Evolutionary conservation across 768 basidiomycete genomes (phyloP).

Genomic region (Crucibulum laeve): DNA sequence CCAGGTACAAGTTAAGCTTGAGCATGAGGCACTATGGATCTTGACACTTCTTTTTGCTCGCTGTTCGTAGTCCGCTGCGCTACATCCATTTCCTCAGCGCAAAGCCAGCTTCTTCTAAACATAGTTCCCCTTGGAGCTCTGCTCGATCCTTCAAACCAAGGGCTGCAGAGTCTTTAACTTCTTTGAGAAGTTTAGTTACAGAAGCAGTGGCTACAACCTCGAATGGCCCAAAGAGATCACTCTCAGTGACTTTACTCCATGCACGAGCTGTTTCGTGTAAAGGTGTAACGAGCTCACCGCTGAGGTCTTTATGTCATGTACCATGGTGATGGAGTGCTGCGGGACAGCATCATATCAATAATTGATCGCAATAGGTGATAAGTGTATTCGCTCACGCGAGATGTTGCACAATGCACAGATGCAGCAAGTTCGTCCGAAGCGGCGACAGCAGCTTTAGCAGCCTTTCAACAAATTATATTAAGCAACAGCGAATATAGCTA

Average conservation of each 20-base stretch:
- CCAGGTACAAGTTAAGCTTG: conserved; percentile 45
- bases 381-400: conserved; percentile 44
- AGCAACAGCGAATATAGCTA: neutral
- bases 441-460: conserved; percentile 38
- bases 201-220: conserved; percentile 29
- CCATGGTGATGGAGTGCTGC: conserved; percentile 51
- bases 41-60: conserved; percentile 58
- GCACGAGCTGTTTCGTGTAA: conserved; percentile 54
- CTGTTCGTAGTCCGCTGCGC: conserved; percentile 45
- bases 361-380: neutral
- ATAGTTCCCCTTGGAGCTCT: conserved; percentile 44
- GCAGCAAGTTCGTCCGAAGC: conserved; percentile 45
- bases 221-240: conserved; percentile 48
- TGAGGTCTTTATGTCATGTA: conserved; percentile 53
- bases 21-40: conserved; percentile 53
- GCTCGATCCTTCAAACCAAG: conserved; percentile 48
- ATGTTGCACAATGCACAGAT: conserved; percentile 59
- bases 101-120: conserved; percentile 46
- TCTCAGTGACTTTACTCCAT: conserved; percentile 59
- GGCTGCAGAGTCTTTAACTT: conserved; percentile 48
- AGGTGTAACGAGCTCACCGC: conserved; percentile 51
- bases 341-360: neutral
- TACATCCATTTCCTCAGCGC: conserved; percentile 43
- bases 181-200: conserved; percentile 42
- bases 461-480: conserved; percentile 17